A percentile compares a stretch with the other conserved stretches of the same genome.
Evolutionary conservation across 2,329 filamentous ascomycete species (phyloP).

Genomic region (Ascochyta lentis): DNA sequence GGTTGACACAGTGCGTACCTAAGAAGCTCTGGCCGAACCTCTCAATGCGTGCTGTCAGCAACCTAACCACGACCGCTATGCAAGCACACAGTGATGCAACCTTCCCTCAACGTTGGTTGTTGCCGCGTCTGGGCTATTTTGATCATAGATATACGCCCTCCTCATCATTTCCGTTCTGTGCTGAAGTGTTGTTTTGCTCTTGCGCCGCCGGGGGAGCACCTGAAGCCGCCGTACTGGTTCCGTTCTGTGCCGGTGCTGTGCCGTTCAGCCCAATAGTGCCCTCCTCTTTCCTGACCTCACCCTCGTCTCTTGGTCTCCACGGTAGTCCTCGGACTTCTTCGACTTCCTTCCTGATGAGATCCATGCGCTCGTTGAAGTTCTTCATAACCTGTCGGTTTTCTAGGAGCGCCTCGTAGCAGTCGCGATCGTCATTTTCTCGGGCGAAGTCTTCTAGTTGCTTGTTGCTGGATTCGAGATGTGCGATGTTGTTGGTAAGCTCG

Average conservation of each 20-base stretch:
- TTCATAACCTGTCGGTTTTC: slow-evolving; percentile 75
- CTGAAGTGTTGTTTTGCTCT: not conserved
- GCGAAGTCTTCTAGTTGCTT: slow-evolving; percentile 71
- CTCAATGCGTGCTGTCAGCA: no score
- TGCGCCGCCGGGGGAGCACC: not conserved
- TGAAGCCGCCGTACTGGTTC: not conserved
- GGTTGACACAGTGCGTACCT: no score
- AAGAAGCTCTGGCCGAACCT: no score
- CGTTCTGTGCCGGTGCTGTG: not conserved
- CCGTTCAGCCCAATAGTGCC: slow-evolving; percentile 7
- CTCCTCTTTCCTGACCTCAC: slow-evolving; percentile 19
- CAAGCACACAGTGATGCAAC: no score
- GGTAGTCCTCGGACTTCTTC: slow-evolving; percentile 62
- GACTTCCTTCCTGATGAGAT: slow-evolving; percentile 69
- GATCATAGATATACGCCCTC: slow-evolving; percentile 15
- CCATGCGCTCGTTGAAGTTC: slow-evolving; percentile 71
- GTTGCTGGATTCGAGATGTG: slow-evolving; percentile 77
- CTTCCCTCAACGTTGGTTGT: no score
- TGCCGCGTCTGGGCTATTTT: not conserved
- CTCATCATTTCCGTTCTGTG: slow-evolving; percentile 7
- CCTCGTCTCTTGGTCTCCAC: slow-evolving; percentile 53
- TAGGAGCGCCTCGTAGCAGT: slow-evolving; percentile 75
- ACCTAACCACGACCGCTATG: no score
- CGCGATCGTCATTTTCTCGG: slow-evolving; percentile 63
- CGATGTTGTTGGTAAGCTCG: slow-evolving; percentile 77